Conservation (phyloP, 169 alveolate species). For the Plasmodium knowlesi region DNA sequence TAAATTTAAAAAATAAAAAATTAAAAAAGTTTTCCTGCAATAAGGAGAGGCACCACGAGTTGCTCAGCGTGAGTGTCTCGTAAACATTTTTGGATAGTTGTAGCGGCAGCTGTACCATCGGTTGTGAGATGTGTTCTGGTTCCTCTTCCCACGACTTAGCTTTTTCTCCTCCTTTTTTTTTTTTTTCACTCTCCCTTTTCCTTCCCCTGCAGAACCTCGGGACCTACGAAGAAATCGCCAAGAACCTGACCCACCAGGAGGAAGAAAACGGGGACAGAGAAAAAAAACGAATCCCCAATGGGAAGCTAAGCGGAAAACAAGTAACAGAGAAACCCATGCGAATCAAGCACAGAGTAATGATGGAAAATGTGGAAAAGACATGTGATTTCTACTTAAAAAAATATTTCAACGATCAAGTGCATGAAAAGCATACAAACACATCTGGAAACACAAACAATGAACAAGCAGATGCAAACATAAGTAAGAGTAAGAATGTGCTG, state of each 20-base stretch:
- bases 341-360: slow-evolving; percentile 28
- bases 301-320: not conserved
- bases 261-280: slow-evolving; percentile 21
- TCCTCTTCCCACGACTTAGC: not conserved
- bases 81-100: not conserved
- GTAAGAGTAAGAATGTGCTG: not conserved
- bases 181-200: not conserved
- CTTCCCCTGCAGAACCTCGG: slow-evolving; percentile 1
- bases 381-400: slow-evolving; percentile 66
- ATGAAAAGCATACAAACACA: not conserved
- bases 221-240: slow-evolving; percentile 51
- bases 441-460: not conserved
- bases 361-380: slow-evolving; percentile 57
- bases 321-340: slow-evolving; percentile 14
- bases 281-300: not conserved
- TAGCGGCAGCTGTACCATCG: not conserved
- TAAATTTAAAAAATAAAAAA: slow-evolving; percentile 33
- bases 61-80: slow-evolving; percentile 8
- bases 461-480: not conserved
- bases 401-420: slow-evolving; percentile 42
- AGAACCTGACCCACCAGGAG: slow-evolving; percentile 7
- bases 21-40: slow-evolving; percentile 28
- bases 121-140: not conserved
- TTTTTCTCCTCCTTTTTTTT: not conserved
- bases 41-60: slow-evolving; percentile 41